phyloP scores from a whole-genome alignment of 108 stramenopile species.

The Nitzschia sp. region DNA sequence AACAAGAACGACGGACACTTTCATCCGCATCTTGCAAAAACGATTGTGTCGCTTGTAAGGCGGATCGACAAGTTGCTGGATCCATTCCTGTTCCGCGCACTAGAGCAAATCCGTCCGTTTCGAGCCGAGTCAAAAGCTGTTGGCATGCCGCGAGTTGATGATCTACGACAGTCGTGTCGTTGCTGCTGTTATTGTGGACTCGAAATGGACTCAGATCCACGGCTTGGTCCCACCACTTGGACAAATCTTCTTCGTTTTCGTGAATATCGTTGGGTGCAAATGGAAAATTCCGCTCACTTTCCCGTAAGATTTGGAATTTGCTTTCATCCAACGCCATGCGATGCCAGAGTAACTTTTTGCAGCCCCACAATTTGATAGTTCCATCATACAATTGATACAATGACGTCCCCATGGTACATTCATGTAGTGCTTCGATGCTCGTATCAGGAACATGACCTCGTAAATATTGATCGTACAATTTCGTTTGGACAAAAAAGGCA shows the following conservation, averaged over 20 bases:
- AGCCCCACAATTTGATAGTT: slow-evolving; percentile 70
- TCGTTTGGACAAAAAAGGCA: slow-evolving; percentile 67
- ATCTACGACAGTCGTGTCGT: not conserved
- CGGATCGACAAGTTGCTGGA: slow-evolving; percentile 45
- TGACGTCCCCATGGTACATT: slow-evolving; percentile 69
- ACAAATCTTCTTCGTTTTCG: not conserved
- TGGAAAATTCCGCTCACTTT: slow-evolving; percentile 58
- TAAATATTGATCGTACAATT: slow-evolving; percentile 50
- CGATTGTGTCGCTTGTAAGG: slow-evolving; percentile 42
- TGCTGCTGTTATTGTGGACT: not conserved
- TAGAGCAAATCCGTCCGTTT: slow-evolving; percentile 58
- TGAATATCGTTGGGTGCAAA: slow-evolving; percentile 54
- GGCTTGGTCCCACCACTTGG: not conserved
- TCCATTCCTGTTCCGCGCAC: slow-evolving; percentile 53
- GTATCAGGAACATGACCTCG: slow-evolving; percentile 47
- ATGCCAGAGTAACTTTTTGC: slow-evolving; percentile 83
- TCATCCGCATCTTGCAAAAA: slow-evolving; percentile 72
- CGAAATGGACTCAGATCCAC: slow-evolving; percentile 51
- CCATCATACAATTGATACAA: slow-evolving; percentile 88
- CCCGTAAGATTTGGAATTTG: slow-evolving; percentile 60
- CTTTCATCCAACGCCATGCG: slow-evolving; percentile 60
- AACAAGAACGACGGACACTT: slow-evolving; percentile 62
- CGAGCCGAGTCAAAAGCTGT: slow-evolving; percentile 36
- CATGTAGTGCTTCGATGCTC: slow-evolving; percentile 68
- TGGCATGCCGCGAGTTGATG: not conserved